Evolutionary conservation across 805 yeast species (phyloP).

Genomic region (Teunomyces lycoperdinae): DNA sequence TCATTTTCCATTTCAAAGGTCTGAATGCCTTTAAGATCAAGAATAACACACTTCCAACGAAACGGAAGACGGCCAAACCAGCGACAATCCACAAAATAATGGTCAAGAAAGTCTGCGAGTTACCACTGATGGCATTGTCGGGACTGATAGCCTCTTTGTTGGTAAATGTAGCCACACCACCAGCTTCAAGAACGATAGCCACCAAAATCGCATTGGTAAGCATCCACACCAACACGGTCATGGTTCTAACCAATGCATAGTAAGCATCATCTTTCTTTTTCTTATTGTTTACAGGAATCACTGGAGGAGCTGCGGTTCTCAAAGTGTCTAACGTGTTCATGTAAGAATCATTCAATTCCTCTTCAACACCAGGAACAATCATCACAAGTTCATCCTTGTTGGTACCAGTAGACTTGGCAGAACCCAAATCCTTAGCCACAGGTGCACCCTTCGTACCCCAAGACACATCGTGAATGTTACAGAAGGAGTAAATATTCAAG

Average conservation of each 20-base stretch:
- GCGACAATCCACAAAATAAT: conserved; percentile 94
- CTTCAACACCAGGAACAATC: conserved; percentile 63
- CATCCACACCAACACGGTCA: conserved; percentile 89
- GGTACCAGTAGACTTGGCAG: conserved; percentile 58
- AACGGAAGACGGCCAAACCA: conserved; percentile 78
- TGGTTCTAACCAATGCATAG: conserved; percentile 85
- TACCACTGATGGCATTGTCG: conserved; percentile 30
- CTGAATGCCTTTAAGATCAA: conserved; percentile 39
- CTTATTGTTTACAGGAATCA: conserved; percentile 22
- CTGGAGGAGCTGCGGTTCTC: conserved; percentile 38
- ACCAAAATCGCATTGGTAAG: conserved; percentile 78
- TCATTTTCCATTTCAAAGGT: conserved; percentile 40
- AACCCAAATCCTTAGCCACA: conserved; percentile 68
- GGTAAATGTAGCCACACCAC: conserved; percentile 58
- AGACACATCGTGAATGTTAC: conserved; percentile 92
- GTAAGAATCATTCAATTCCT: conserved; percentile 76
- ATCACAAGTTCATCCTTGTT: conserved; percentile 40
- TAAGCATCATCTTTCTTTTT: conserved; percentile 60
- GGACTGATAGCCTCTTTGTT: conserved; percentile 24
- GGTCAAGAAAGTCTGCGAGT: conserved; percentile 69
- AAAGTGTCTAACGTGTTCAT: conserved; percentile 60
- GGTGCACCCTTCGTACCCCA: conserved; percentile 96
- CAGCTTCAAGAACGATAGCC: conserved; percentile 80
- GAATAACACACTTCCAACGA: conserved; percentile 69
- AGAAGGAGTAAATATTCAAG: conserved; percentile 89